Evolutionary conservation across 164 flowering plant genomes (phyloP).

Genomic region (Chimonanthus praecox): DNA sequence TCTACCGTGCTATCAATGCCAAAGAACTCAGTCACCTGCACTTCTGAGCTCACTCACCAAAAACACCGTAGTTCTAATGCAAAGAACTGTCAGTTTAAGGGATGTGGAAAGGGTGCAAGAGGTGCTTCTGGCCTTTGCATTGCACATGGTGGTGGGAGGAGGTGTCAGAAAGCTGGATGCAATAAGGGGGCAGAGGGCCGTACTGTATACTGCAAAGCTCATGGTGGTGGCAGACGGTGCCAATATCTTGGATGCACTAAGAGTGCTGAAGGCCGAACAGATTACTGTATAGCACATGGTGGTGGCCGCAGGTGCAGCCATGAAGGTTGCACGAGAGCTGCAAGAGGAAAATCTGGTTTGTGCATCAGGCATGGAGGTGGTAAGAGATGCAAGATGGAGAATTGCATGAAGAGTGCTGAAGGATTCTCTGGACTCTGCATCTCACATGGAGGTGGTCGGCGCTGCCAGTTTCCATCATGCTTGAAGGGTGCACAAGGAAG

Average conservation of each 20-base stretch:
- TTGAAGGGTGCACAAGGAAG: conserved; percentile 93
- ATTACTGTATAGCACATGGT: conserved; percentile 88
- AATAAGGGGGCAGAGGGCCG: conserved; percentile 92
- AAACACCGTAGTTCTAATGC: conserved; percentile 29
- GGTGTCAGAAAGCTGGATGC: conserved; percentile 81
- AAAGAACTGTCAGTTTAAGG: conserved; percentile 71
- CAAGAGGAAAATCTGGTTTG: conserved; percentile 82
- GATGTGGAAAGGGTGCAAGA: conserved; percentile 92
- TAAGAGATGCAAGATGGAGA: conserved; percentile 75
- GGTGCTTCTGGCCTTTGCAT: conserved; percentile 96
- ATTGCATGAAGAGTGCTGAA: conserved; percentile 87
- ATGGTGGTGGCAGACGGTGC: conserved; percentile 94
- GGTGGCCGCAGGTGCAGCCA: conserved; percentile 86
- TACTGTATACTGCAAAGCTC: conserved; percentile 93
- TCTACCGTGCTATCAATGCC: no score
- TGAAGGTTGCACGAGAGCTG: conserved; percentile 76
- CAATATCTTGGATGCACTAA: conserved; percentile 81
- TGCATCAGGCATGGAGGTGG: conserved; percentile 97
- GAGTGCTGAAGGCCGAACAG: conserved; percentile 96
- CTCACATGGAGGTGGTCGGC: conserved; percentile 91
- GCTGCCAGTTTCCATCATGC: conserved; percentile 65
- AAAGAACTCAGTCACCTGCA: conserved; percentile 50
- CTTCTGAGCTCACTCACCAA: conserved; percentile 53
- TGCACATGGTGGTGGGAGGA: conserved; percentile 88
- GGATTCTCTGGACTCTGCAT: conserved; percentile 93